Evolutionary conservation across 495 filamentous ascomycete genomes (phyloP), one percentile per base, ranked within the genome.

Genomic region (Cryomyces minteri): DNA sequence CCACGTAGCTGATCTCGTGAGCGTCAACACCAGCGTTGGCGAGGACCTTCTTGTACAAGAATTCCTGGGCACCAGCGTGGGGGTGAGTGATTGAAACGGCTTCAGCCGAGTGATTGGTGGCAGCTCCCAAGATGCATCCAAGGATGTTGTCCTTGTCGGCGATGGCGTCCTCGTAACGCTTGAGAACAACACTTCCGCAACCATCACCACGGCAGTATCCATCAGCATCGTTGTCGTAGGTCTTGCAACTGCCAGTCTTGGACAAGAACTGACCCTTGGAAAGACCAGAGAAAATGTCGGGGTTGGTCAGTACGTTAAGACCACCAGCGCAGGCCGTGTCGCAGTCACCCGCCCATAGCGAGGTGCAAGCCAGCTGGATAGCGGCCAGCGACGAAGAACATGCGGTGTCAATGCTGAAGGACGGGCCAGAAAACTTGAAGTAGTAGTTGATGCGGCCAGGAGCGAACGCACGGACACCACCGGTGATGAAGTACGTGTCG

Each of bases 401-500:
- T 18, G 88, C 88, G 2, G 88, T 93, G 56, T 95, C 88, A 32
- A 92, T 71, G 52, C 76, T 85, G 56, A 84, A 75, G 51, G 82
- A 90, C 0, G 87, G 86, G 0, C 87, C 87, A 49, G 75, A 80
- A 58, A 93, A 92, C 44, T 86, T 86, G 58, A 94, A 85, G 54
- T 83, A 81, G 55, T 81, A 81, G 54, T 90, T 93, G 57, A 94
- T 88, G 31, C 87, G 73, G 4, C 87, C 88, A 0, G 88, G 84
- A 2, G 79, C 80, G 48, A 94, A 94, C 11, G 87, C 86, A 38
- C 84, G 74, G n/a, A 88, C 80, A 54, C 82, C 87, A 42, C 87
- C 87, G 0, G 87, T 85, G 56, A 93, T 94, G 63, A 79, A 94
- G 58, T 94, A 94, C 1, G 86, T 94, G 58, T 93, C 87, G 46